phyloP scores from a whole-genome alignment of 2,329 filamentous ascomycete genomes.

The Geosmithia flava region DNA sequence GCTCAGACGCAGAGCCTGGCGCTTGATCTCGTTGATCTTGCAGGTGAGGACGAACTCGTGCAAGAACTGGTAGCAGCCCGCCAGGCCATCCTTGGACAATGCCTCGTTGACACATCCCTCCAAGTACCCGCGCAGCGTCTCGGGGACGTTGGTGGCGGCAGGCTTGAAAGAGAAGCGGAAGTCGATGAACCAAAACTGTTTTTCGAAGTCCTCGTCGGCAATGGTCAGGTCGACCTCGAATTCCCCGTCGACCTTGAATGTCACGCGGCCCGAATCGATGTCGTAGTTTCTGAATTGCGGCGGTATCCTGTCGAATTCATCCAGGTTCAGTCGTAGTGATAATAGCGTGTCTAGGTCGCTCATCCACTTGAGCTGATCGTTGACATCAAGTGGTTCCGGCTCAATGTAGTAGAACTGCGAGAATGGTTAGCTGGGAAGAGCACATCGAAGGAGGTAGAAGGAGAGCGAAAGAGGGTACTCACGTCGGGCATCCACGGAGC shows the following conservation, averaged over 20 bases:
- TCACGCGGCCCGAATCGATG: constrained; percentile 77
- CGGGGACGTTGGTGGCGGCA: constrained; percentile 45
- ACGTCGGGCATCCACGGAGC: constrained; percentile 71
- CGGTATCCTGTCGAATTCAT: constrained; percentile 69
- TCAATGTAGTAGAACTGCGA: constrained; percentile 64
- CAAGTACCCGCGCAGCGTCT: constrained; percentile 50
- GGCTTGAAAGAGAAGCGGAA: constrained; percentile 75
- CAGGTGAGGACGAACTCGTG: constrained; percentile 83
- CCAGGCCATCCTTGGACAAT: constrained; percentile 57
- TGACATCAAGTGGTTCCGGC: constrained; percentile 55
- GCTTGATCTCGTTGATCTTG: constrained; percentile 72
- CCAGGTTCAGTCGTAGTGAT: constrained; percentile 69
- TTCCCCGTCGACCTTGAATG: constrained; percentile 70
- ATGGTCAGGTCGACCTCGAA: constrained; percentile 92
- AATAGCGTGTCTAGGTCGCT: constrained; percentile 75
- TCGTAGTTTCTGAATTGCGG: constrained; percentile 64
- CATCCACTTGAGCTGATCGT: constrained; percentile 62
- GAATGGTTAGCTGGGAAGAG: not conserved
- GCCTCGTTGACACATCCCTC: constrained; percentile 61
- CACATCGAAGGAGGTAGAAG: too few relatives aligned
- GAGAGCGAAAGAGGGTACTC: constrained; percentile 22
- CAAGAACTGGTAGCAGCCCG: constrained; percentile 73
- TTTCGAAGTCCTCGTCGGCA: constrained; percentile 68
- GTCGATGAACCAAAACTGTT: constrained; percentile 91
- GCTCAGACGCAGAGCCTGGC: constrained; percentile 62